phyloP scores from a whole-genome alignment of 306 rosid species.

The Fragaria vesca region DNA sequence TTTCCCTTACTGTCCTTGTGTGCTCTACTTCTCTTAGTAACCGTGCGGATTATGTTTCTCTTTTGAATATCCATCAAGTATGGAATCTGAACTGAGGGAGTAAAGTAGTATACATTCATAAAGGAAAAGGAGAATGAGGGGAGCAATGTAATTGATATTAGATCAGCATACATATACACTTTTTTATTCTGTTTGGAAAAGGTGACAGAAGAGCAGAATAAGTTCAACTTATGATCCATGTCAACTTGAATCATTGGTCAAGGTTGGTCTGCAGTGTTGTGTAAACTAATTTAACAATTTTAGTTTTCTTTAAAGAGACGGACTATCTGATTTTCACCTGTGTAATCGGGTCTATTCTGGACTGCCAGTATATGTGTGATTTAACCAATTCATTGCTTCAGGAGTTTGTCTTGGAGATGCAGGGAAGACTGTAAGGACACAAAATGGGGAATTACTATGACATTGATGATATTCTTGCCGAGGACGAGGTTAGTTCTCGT shows the following conservation, averaged over 20 bases:
- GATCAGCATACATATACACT: neutral
- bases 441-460: slow-evolving; percentile 78
- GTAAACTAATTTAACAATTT: neutral
- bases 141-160: neutral
- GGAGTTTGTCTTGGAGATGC: slow-evolving; percentile 24
- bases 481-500: slow-evolving; percentile 61
- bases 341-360: neutral
- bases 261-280: neutral
- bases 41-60: neutral
- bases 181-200: neutral
- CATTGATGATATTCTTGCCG: slow-evolving; percentile 73
- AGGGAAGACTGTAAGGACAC: slow-evolving; percentile 23
- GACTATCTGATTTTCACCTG: neutral
- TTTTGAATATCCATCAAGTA: neutral
- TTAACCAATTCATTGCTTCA: slow-evolving; percentile 18
- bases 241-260: neutral
- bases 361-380: neutral
- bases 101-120: neutral
- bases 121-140: neutral
- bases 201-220: neutral
- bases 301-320: neutral
- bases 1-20: neutral
- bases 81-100: neutral
- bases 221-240: neutral
- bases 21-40: neutral